Evolutionary conservation across 2,329 filamentous ascomycete genomes (phyloP).

Genomic region (Whalleya microplaca): DNA sequence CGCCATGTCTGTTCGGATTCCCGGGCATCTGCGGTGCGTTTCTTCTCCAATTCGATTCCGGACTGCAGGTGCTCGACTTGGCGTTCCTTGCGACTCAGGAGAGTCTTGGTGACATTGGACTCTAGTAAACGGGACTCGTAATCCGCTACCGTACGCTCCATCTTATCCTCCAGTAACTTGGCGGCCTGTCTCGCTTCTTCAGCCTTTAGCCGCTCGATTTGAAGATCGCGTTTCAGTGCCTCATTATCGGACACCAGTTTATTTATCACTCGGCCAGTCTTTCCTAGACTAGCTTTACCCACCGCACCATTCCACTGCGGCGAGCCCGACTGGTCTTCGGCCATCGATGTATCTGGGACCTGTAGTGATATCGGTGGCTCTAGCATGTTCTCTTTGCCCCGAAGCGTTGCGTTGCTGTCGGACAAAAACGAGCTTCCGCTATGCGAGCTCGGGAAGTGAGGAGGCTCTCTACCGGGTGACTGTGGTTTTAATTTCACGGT

Average conservation of each 20-base stretch:
- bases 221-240: conserved; percentile 72
- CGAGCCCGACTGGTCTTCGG: conserved; percentile 32
- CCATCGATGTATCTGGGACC: conserved; percentile 40
- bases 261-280: conserved; percentile 80
- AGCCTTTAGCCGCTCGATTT: conserved; percentile 65
- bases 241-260: conserved; percentile 81
- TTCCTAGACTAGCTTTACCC: conserved; percentile 71
- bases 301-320: conserved; percentile 67
- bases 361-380: conserved; percentile 36
- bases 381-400: conserved; percentile 26
- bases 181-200: conserved; percentile 74
- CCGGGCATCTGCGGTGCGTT: conserved; percentile 61
- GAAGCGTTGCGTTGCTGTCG: conserved; percentile 25
- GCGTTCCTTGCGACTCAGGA: conserved; percentile 73
- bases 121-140: conserved; percentile 72
- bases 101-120: conserved; percentile 70
- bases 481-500: conserved; percentile 38
- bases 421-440: conserved; percentile 30
- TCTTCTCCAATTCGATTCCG: conserved; percentile 66
- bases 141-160: conserved; percentile 68
- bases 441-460: conserved; percentile 17
- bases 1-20: conserved; percentile 65
- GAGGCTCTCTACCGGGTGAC: conserved; percentile 22
- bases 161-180: conserved; percentile 70
- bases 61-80: conserved; percentile 72